Evolutionary conservation across 257 asterid genomes (phyloP).

Genomic region (Solanum infundibuliforme): DNA sequence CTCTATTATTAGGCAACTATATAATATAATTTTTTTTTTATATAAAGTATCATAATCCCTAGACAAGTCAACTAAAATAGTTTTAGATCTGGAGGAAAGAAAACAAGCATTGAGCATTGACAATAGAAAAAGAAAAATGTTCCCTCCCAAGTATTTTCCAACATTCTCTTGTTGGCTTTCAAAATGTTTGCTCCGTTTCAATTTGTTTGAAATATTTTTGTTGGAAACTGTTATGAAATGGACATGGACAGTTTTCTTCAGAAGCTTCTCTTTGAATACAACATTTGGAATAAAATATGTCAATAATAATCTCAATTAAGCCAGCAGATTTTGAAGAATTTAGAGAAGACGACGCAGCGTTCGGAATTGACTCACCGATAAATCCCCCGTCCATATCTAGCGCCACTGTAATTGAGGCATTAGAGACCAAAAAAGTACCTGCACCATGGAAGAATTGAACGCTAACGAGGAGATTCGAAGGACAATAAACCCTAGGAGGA

Average conservation of each 20-base stretch:
- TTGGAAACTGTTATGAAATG: background rate
- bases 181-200: too few species aligned
- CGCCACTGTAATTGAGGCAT: background rate
- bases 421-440: background rate
- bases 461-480: background rate
- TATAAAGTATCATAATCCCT: background rate
- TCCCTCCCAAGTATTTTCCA: background rate
- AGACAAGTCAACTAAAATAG: background rate
- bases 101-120: background rate
- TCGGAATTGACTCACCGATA: background rate
- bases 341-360: background rate
- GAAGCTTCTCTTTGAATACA: background rate
- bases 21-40: too few species aligned
- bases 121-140: background rate
- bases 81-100: background rate
- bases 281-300: background rate
- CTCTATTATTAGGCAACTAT: background rate
- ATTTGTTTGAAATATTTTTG: background rate
- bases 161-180: background rate
- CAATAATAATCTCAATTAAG: background rate
- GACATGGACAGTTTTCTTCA: background rate
- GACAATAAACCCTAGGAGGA: conserved; percentile 25
- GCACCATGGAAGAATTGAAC: background rate
- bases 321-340: background rate
- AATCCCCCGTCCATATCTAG: background rate